Percentiles rank a stretch among this genome's conserved stretches.
phyloP scores from a whole-genome alignment of 1,284 basidiomycete species.

The Boletus holoroseus region DNA sequence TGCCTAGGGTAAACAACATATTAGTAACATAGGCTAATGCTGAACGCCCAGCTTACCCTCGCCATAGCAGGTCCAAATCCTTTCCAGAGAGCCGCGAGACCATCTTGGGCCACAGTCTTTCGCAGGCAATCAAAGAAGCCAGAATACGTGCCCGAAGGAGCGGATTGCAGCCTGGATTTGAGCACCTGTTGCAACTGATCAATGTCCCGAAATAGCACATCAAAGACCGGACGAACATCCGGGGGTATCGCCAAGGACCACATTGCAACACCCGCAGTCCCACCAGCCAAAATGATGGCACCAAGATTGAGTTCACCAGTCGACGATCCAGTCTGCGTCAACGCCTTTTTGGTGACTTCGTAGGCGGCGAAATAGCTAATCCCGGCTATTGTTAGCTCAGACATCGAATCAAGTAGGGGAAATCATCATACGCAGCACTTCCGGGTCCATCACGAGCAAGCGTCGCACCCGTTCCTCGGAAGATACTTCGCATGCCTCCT shows the following conservation, averaged over 20 bases:
- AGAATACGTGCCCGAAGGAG: slow-evolving; percentile 91
- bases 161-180: slow-evolving; percentile 97
- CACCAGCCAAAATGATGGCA: slow-evolving; percentile 89
- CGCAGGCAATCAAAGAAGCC: slow-evolving; percentile 91
- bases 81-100: slow-evolving; percentile 88
- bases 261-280: slow-evolving; percentile 95
- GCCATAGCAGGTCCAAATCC: slow-evolving; percentile 98
- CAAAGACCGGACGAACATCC: slow-evolving; percentile 56
- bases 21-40: slow-evolving; percentile 6
- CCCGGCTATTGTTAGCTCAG: slow-evolving; percentile 4
- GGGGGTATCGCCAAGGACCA: slow-evolving; percentile 94
- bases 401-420: neutral
- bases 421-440: slow-evolving; percentile 75
- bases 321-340: slow-evolving; percentile 75
- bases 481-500: slow-evolving; percentile 90
- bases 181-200: slow-evolving; percentile 58
- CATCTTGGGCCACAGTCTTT: slow-evolving; percentile 91
- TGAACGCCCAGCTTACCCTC: slow-evolving; percentile 49
- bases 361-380: slow-evolving; percentile 94
- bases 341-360: slow-evolving; percentile 84
- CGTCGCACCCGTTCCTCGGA: slow-evolving; percentile 89
- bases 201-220: slow-evolving; percentile 7
- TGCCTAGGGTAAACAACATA: slow-evolving; percentile 44
- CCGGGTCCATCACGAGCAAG: slow-evolving; percentile 94
- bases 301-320: slow-evolving; percentile 81